Conservation (phyloP, 257 asterid species). For the Knoxia roxburghii region DNA sequence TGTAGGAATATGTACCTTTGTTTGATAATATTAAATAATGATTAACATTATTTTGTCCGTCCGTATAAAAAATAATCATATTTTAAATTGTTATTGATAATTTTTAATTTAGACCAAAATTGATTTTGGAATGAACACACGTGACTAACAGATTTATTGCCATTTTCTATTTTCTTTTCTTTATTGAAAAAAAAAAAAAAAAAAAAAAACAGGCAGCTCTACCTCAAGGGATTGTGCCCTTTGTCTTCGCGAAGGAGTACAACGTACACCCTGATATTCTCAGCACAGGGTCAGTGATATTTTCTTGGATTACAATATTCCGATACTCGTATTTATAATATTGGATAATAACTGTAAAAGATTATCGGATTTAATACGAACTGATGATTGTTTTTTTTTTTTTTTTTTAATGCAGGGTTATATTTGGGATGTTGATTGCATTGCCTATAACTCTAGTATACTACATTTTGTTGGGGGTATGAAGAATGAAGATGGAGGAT, state of each 20-base stretch:
- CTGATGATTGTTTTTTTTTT: no score
- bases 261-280: conserved; percentile 45
- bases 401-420: conserved; percentile 27
- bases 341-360: no score
- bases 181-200: no score
- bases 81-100: no score
- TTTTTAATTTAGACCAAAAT: no score
- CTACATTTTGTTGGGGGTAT: conserved; percentile 45
- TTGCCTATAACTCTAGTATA: conserved; percentile 43
- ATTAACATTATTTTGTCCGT: no score
- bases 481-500: conserved; percentile 5
- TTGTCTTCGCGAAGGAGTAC: conserved; percentile 50
- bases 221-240: conserved; percentile 52
- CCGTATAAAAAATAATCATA: no score
- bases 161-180: not conserved
- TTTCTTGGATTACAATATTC: no score
- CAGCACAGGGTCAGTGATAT: conserved; percentile 37
- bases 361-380: not conserved
- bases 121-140: not conserved
- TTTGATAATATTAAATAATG: no score
- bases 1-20: no score
- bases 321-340: no score
- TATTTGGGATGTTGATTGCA: conserved; percentile 47
- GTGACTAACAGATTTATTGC: conserved; percentile 1
- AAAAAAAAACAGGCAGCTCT: conserved; percentile 43